These are phyloP conservation scores for Aegle marmelos DNA, from an alignment of 345 rosid species.

Conservation along the genomic window DNA sequence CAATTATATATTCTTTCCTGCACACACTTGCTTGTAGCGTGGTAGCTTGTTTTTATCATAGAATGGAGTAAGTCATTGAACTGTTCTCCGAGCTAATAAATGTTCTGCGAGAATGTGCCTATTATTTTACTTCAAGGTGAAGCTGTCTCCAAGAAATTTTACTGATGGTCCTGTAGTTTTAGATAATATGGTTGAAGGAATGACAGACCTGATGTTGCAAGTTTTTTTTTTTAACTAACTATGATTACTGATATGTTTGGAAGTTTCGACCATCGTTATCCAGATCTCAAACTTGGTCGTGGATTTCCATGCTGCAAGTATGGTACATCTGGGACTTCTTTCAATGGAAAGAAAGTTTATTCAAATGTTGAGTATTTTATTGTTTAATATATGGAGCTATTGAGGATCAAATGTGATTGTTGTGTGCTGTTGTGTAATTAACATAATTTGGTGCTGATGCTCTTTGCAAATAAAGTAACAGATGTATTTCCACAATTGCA, in stretches of 20 bases:
- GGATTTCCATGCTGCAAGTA: not conserved
- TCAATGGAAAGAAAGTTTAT: not conserved
- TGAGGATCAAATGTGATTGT: not conserved
- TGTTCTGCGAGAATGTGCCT: not conserved
- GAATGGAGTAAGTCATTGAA: not conserved
- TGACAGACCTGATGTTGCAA: not conserved
- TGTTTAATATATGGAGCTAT: not conserved
- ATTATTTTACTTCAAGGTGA: not conserved
- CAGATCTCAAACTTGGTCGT: not conserved
- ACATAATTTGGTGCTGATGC: not conserved
- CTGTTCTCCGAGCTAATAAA: not conserved
- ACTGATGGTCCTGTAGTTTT: not conserved
- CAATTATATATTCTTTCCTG: not conserved
- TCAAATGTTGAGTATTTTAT: not conserved
- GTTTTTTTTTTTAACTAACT: constrained; percentile 4
- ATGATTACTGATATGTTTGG: not conserved
- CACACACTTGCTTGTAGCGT: not conserved
- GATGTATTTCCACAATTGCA: not conserved
- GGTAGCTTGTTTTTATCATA: not conserved
- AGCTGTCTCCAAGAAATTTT: not conserved
- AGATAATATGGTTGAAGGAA: not conserved
- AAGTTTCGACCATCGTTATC: not conserved
- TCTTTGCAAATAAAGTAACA: not conserved
- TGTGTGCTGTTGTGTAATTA: not conserved
- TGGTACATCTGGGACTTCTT: not conserved